Evolutionary conservation across 2,329 filamentous ascomycete species (phyloP).

Genomic region (Trichoderma atrobrunneum): DNA sequence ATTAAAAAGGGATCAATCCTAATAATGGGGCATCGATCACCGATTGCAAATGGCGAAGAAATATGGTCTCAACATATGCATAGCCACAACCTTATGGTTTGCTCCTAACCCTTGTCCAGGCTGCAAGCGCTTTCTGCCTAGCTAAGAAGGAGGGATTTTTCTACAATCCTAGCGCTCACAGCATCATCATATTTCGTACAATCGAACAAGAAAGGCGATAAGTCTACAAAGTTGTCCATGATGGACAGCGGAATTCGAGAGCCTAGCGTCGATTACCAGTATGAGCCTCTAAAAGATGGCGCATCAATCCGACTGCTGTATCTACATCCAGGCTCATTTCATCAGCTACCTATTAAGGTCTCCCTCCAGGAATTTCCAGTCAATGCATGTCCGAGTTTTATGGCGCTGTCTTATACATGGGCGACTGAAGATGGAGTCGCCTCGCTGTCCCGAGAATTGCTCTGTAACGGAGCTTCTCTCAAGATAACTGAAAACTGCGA

Average conservation of each 20-base stretch:
- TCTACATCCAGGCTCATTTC: not conserved
- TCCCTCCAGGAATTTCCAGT: not conserved
- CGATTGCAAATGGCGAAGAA: not conserved
- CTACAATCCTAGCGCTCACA: not conserved
- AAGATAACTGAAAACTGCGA: not conserved
- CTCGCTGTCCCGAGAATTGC: not conserved
- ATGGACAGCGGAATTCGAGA: not conserved
- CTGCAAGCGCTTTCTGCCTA: not conserved
- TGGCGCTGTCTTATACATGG: not conserved
- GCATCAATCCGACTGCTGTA: not conserved
- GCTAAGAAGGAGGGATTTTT: not conserved
- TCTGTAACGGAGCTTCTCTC: not conserved
- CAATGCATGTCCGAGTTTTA: not conserved
- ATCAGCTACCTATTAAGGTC: not conserved
- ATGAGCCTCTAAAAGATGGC: not conserved
- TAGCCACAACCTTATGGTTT: not conserved
- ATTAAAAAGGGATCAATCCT: not conserved
- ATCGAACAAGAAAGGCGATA: not conserved
- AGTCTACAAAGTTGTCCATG: not conserved
- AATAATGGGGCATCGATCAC: no score
- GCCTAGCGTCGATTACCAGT: not conserved
- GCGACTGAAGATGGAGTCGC: not conserved
- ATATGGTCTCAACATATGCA: not conserved
- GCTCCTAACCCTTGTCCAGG: not conserved
- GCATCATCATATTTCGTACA: not conserved